Percentiles rank a stretch among this genome's conserved stretches.
Evolutionary conservation across 2,329 filamentous ascomycete species (phyloP).

Genomic region (Talaromyces sp.): DNA sequence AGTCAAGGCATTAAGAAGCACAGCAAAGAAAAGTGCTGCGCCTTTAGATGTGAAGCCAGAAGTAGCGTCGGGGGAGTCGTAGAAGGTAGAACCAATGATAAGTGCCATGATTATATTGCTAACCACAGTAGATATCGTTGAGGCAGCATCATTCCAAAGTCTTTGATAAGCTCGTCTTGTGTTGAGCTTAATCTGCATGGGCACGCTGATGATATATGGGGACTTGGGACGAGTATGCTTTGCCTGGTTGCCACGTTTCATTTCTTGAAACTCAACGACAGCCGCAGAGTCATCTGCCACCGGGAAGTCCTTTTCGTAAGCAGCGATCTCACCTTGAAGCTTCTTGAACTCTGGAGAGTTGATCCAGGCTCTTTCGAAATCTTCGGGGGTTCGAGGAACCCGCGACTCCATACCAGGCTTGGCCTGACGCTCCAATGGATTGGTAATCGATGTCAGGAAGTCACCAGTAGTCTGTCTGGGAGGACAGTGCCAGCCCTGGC

Average conservation of each 20-base stretch:
- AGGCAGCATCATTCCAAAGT: constrained; percentile 72
- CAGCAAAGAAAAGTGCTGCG: constrained; percentile 80
- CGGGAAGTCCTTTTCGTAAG: constrained; percentile 34
- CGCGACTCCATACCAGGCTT: constrained; percentile 60
- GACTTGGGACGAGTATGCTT: constrained; percentile 29
- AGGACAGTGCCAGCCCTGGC: constrained; percentile 69
- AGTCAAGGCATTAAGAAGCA: constrained; percentile 80
- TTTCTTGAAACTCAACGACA: constrained; percentile 28
- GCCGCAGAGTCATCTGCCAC: constrained; percentile 16
- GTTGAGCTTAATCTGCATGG: constrained; percentile 17
- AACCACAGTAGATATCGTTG: constrained; percentile 10
- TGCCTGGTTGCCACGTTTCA: constrained; percentile 28
- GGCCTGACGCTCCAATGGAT: constrained; percentile 60
- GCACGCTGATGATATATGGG: constrained; percentile 14
- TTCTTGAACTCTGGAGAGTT: constrained; percentile 41
- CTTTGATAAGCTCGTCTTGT: constrained; percentile 68
- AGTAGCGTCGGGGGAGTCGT: constrained; percentile 66
- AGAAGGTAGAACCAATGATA: constrained; percentile 79
- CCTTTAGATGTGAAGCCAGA: constrained; percentile 74
- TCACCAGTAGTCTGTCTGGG: constrained; percentile 67
- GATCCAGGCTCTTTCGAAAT: constrained; percentile 53
- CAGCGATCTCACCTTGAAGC: constrained; percentile 36
- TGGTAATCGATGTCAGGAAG: constrained; percentile 69
- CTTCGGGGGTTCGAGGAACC: constrained; percentile 66
- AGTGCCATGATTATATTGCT: constrained; percentile 63